phyloP scores from a whole-genome alignment of 148 eudicot species.

The Limonium bicolor region DNA sequence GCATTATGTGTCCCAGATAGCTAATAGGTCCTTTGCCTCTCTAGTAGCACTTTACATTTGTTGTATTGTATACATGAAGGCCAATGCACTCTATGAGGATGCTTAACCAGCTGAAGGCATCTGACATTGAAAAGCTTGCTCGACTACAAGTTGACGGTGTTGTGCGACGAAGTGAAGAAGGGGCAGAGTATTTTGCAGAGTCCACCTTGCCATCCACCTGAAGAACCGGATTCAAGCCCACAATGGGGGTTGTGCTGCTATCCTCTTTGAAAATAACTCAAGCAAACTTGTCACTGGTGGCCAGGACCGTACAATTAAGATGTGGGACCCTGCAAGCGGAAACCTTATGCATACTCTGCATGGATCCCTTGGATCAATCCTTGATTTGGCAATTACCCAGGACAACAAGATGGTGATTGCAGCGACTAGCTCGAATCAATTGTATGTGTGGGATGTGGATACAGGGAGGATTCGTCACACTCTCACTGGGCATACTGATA shows the following conservation, averaged over 20 bases:
- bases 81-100: conserved; percentile 72
- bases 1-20: no score
- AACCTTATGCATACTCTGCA: conserved; percentile 30
- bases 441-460: conserved; percentile 72
- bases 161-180: conserved; percentile 83
- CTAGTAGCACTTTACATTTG: no score
- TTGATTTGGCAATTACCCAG: conserved; percentile 66
- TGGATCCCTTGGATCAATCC: conserved; percentile 80
- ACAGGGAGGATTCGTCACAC: conserved; percentile 76
- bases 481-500: conserved; percentile 81
- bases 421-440: conserved; percentile 73
- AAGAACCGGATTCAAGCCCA: conserved; percentile 71
- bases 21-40: no score
- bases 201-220: conserved; percentile 46
- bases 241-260: conserved; percentile 81
- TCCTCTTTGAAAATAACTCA: conserved; percentile 67
- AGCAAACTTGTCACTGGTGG: conserved; percentile 71
- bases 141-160: conserved; percentile 93
- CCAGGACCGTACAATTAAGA: conserved; percentile 65
- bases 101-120: conserved; percentile 45
- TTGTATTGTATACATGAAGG: conserved; percentile 44
- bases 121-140: conserved; percentile 60
- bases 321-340: conserved; percentile 81
- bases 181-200: conserved; percentile 65
- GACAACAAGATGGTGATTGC: conserved; percentile 72